Evolutionary conservation across 1,284 basidiomycete genomes (phyloP).

Genomic region (Leccinum cinnamomeum): DNA sequence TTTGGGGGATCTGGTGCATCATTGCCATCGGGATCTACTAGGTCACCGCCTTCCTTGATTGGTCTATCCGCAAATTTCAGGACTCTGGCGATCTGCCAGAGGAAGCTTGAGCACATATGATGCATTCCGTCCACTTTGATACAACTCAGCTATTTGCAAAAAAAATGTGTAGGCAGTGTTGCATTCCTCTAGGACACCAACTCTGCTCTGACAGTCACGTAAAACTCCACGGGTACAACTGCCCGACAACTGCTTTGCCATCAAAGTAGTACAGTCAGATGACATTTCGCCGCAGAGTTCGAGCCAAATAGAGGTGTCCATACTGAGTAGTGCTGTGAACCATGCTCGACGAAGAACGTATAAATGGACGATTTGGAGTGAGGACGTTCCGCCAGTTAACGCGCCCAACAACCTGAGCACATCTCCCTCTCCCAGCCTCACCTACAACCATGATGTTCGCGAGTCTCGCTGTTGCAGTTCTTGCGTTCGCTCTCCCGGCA

Average conservation of each 20-base stretch:
- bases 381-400: neutral
- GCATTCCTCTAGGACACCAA: neutral
- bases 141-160: neutral
- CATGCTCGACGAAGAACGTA: conserved; percentile 1
- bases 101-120: neutral
- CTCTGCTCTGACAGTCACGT: neutral
- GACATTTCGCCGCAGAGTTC: neutral
- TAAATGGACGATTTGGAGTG: conserved; percentile 11
- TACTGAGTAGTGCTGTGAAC: neutral
- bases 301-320: neutral
- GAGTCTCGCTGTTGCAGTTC: conserved; percentile 10
- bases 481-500: conserved; percentile 20
- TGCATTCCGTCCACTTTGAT: neutral
- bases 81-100: neutral
- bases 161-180: neutral
- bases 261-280: neutral
- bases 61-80: neutral
- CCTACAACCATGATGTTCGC: conserved; percentile 23
- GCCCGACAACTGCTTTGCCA: neutral
- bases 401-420: neutral
- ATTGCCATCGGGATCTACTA: neutral
- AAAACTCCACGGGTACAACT: neutral
- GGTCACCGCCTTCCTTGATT: neutral
- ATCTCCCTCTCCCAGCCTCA: neutral
- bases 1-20: neutral